These are phyloP conservation scores for Paraglomus brasilianum DNA, from an alignment of 192 early-diverging fungal genomes.

Conservation along the genomic window DNA sequence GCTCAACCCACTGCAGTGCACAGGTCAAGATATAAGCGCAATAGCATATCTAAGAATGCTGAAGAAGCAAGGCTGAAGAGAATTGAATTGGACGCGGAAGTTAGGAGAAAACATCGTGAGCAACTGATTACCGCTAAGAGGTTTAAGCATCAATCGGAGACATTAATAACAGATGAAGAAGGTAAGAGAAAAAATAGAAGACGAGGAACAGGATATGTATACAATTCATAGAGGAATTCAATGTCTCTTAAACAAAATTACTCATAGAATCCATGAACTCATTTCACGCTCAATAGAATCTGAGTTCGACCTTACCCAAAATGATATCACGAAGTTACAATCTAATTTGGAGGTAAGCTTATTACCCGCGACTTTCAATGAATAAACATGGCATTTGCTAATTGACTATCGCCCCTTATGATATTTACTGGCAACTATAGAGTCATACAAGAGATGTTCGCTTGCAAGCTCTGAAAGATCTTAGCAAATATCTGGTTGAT, in stretches of 20 bases:
- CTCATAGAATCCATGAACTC: neutral
- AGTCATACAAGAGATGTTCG: slow-evolving; percentile 13
- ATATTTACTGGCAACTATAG: neutral
- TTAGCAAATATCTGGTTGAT: slow-evolving; percentile 27
- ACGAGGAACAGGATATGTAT: neutral
- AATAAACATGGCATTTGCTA: neutral
- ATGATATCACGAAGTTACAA: slow-evolving; percentile 27
- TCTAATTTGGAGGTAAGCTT: slow-evolving; percentile 15
- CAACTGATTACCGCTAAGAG: slow-evolving; percentile 69
- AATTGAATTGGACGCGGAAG: slow-evolving; percentile 53
- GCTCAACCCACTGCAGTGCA: slow-evolving; percentile 12
- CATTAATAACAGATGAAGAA: slow-evolving; percentile 29
- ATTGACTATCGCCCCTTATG: neutral
- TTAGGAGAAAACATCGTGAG: slow-evolving; percentile 66
- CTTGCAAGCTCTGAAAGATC: slow-evolving; percentile 22
- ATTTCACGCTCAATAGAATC: slow-evolving; percentile 14
- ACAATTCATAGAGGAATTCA: neutral
- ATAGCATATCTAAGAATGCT: slow-evolving; percentile 44
- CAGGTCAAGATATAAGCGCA: slow-evolving; percentile 50
- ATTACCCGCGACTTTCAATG: neutral
- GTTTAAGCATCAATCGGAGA: slow-evolving; percentile 45
- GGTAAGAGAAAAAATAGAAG: slow-evolving; percentile 2
- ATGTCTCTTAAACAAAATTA: neutral
- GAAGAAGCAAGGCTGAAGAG: slow-evolving; percentile 54
- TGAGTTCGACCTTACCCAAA: slow-evolving; percentile 21